Conservation (phyloP, 2,329 filamentous ascomycete genomes). For the Fusarium sp. region DNA sequence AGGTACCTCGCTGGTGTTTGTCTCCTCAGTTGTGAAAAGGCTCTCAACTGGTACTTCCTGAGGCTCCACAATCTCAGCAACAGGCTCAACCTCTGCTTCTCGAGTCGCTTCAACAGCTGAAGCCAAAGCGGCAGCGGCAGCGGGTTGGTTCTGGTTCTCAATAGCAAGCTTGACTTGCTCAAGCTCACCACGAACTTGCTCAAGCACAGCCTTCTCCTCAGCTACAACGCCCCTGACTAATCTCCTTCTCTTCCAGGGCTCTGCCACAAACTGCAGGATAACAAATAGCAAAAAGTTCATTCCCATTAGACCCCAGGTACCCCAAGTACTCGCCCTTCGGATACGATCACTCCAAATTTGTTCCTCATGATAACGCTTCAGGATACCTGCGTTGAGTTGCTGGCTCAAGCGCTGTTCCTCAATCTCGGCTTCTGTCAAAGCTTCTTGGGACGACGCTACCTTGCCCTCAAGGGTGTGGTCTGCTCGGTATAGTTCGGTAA, state of each 20-base stretch:
- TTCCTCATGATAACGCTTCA: conserved; percentile 96
- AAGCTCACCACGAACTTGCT: conserved; percentile 62
- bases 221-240: conserved; percentile 87
- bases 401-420: conserved; percentile 82
- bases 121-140: conserved; percentile 22
- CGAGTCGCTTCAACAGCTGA: conserved; percentile 26
- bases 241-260: conserved; percentile 88
- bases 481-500: conserved; percentile 89
- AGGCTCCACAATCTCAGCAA: conserved; percentile 11
- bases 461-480: conserved; percentile 94
- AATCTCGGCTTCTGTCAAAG: conserved; percentile 79
- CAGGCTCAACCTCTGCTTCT: conserved; percentile 7
- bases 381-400: conserved; percentile 82
- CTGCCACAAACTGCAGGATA: conserved; percentile 86
- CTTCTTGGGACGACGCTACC: conserved; percentile 78
- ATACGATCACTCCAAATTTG: conserved; percentile 99
- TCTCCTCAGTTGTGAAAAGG: background rate
- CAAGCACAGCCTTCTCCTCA: conserved; percentile 72
- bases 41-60: conserved; percentile 22
- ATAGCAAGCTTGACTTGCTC: conserved; percentile 50
- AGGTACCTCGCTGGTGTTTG: conserved; percentile 12
- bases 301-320: conserved; percentile 97
- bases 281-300: conserved; percentile 92
- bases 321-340: conserved; percentile 95
- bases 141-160: conserved; percentile 44